Conservation (phyloP, 768 basidiomycete species). For the Boletus insuetus region DNA sequence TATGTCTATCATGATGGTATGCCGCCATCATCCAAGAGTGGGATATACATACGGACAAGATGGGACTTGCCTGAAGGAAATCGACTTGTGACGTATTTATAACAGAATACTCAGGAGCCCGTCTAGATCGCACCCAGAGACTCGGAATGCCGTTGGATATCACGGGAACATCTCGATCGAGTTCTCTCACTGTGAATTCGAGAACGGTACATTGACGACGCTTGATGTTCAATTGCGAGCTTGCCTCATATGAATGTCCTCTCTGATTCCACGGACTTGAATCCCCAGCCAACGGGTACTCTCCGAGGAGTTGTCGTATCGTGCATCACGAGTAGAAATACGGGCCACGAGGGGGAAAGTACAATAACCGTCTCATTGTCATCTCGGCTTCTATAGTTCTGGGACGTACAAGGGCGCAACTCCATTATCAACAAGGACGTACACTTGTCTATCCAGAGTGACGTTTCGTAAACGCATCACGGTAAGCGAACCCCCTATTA, state of each 20-base stretch:
- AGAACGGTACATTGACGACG: not conserved
- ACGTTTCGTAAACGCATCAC: not conserved
- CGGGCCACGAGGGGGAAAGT: no score
- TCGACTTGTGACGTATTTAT: no score
- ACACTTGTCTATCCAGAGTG: not conserved
- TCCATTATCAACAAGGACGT: no score
- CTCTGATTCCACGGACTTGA: not conserved
- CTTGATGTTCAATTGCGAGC: not conserved
- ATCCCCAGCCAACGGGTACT: not conserved
- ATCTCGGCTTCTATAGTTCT: conserved; percentile 1
- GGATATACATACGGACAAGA: no score
- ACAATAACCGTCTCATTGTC: not conserved
- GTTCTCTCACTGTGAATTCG: no score
- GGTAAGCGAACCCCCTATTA: conserved; percentile 16
- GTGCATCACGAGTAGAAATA: not conserved
- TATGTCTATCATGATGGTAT: no score
- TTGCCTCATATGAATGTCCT: not conserved
- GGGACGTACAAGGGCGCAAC: not conserved
- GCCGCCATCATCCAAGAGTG: no score
- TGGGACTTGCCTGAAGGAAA: no score
- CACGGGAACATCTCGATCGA: not conserved
- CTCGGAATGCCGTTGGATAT: not conserved
- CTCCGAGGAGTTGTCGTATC: conserved; percentile 11
- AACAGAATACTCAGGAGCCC: no score
- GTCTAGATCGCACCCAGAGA: no score